phyloP scores from a whole-genome alignment of 805 yeast genomes.

The Sugiyamaella marilandica region DNA sequence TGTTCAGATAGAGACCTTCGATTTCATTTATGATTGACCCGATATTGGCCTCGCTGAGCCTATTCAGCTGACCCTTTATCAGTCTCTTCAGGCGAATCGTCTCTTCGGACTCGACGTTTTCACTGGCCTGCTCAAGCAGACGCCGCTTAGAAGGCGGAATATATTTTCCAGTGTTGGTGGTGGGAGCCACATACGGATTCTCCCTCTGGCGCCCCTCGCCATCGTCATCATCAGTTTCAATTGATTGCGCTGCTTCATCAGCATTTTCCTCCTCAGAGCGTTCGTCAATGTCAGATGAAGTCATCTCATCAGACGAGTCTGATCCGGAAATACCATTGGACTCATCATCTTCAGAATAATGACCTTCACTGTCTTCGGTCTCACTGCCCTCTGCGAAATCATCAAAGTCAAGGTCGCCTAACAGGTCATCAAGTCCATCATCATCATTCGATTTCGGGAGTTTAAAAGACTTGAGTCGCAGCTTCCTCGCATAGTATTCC shows the following conservation, averaged over 20 bases:
- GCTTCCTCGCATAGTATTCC: slow-evolving; percentile 73
- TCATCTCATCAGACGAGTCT: slow-evolving; percentile 18
- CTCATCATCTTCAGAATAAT: slow-evolving; percentile 1
- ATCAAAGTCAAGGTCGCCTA: slow-evolving; percentile 43
- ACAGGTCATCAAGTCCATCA: slow-evolving; percentile 75
- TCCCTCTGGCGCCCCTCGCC: slow-evolving; percentile 40
- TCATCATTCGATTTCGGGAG: slow-evolving; percentile 48
- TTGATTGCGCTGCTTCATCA: slow-evolving; percentile 18
- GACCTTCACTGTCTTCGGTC: slow-evolving; percentile 8
- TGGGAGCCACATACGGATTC: slow-evolving; percentile 60
- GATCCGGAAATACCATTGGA: slow-evolving; percentile 21
- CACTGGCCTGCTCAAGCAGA: slow-evolving; percentile 32
- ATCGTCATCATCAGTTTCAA: slow-evolving; percentile 21
- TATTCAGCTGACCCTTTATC: slow-evolving; percentile 80
- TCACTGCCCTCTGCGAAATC: slow-evolving; percentile 20
- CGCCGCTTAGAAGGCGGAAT: slow-evolving; percentile 84
- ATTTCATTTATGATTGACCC: slow-evolving; percentile 64
- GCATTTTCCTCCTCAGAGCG: slow-evolving; percentile 28
- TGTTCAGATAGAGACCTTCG: slow-evolving; percentile 52
- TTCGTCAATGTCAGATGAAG: slow-evolving; percentile 8
- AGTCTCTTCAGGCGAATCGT: slow-evolving; percentile 49
- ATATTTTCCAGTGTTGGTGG: slow-evolving; percentile 43
- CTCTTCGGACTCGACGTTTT: slow-evolving; percentile 42
- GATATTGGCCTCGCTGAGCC: slow-evolving; percentile 83
- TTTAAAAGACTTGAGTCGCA: slow-evolving; percentile 59